These are phyloP conservation scores for Acer yangbiense DNA, from an alignment of 345 rosid species.

Conservation along the genomic window DNA sequence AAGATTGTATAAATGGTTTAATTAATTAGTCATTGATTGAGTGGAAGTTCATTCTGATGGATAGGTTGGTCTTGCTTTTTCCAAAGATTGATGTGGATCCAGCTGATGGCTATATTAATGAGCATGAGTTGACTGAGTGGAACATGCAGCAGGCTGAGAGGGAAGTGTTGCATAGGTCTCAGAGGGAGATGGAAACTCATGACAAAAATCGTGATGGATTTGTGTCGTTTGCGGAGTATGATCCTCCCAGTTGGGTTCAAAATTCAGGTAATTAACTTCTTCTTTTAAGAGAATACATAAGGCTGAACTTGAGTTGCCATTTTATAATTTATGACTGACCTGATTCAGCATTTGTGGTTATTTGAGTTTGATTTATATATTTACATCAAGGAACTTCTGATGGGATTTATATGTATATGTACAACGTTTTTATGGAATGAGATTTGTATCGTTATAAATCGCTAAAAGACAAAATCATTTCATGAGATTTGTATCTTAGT, in stretches of 20 bases:
- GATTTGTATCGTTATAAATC: no score
- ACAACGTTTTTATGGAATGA: no score
- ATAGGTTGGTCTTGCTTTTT: constrained; percentile 71
- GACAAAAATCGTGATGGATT: constrained; percentile 87
- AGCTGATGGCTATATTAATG: constrained; percentile 69
- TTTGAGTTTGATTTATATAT: not conserved
- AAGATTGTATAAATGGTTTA: not conserved
- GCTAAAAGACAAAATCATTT: no score
- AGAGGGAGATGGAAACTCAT: constrained; percentile 88
- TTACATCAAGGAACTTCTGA: not conserved
- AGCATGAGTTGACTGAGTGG: constrained; percentile 88
- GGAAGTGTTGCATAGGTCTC: constrained; percentile 79
- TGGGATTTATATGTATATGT: no score
- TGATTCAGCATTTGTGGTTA: not conserved
- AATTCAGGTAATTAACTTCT: constrained; percentile 48
- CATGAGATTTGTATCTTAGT: no score
- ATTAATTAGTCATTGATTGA: constrained; percentile 5
- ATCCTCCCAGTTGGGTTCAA: constrained; percentile 88
- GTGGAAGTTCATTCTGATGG: constrained; percentile 8
- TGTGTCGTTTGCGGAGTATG: constrained; percentile 78
- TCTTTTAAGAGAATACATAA: not conserved
- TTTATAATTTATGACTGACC: not conserved
- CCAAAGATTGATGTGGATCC: constrained; percentile 92
- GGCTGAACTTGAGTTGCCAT: constrained; percentile 3
- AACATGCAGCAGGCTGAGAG: constrained; percentile 65